Percentiles rank a stretch among this genome's conserved stretches.
Conservation (phyloP, 1,284 basidiomycete genomes). For the Heterobasidion annosum region DNA sequence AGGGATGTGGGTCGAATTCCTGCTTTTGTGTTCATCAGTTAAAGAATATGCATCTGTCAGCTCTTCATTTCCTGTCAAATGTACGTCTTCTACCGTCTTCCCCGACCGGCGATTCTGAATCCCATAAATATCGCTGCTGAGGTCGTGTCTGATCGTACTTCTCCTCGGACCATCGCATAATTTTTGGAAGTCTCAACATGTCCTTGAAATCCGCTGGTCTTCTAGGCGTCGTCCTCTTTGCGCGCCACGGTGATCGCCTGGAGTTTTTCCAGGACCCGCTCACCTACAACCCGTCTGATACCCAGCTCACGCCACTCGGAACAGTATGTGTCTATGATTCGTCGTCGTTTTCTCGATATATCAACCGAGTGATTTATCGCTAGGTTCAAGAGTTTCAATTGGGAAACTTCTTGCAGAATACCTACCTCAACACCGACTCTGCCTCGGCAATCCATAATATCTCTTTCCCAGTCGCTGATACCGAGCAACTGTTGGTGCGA, state of each 20-base stretch:
- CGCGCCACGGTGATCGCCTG: slow-evolving; percentile 36
- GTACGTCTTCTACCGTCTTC: neutral
- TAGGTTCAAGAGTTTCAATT: slow-evolving; percentile 29
- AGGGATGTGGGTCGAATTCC: too few relatives aligned
- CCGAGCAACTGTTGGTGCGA: slow-evolving; percentile 12
- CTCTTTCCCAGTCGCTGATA: slow-evolving; percentile 15
- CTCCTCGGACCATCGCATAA: too few relatives aligned
- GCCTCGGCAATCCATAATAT: slow-evolving; percentile 24
- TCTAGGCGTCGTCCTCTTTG: slow-evolving; percentile 30
- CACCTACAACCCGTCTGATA: slow-evolving; percentile 28
- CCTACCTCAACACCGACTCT: slow-evolving; percentile 25
- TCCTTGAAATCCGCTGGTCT: slow-evolving; percentile 1
- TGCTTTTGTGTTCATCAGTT: too few relatives aligned
- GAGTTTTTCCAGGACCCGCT: slow-evolving; percentile 26
- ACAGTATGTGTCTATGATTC: slow-evolving; percentile 13
- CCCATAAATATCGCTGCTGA: neutral
- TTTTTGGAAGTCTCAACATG: neutral
- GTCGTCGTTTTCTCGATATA: neutral
- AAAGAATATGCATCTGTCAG: too few relatives aligned
- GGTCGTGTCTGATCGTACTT: too few relatives aligned
- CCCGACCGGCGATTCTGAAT: neutral
- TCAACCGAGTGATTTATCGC: neutral
- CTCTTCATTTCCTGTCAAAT: too few relatives aligned
- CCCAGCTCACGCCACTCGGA: slow-evolving; percentile 31
- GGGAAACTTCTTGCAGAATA: slow-evolving; percentile 25